Conservation (phyloP, 1,139 yeast species). For the Yamadazyma pseudoaaseri region DNA sequence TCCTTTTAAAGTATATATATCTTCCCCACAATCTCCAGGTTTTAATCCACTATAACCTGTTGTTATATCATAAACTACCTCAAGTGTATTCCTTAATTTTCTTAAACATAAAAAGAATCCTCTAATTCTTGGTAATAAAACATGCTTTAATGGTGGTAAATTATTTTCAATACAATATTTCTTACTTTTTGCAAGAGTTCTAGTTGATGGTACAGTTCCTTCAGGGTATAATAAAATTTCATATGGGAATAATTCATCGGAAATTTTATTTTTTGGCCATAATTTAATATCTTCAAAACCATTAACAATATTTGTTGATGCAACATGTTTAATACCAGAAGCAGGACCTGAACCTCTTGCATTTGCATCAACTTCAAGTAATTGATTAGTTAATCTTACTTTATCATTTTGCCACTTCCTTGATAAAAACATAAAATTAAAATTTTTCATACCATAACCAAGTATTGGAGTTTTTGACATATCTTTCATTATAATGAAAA, state of each 20-base stretch:
- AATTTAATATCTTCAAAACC: constrained; percentile 18
- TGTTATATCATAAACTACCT: constrained; percentile 78
- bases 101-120: constrained; percentile 73
- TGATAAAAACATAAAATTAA: constrained; percentile 73
- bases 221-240: constrained; percentile 81
- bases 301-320: constrained; percentile 21
- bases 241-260: constrained; percentile 43
- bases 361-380: constrained; percentile 55
- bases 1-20: constrained; percentile 61
- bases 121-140: constrained; percentile 75
- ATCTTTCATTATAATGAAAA: constrained; percentile 78
- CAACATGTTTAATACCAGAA: constrained; percentile 39
- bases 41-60: constrained; percentile 74
- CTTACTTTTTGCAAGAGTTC: constrained; percentile 59
- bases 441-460: constrained; percentile 87
- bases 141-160: constrained; percentile 52
- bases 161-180: constrained; percentile 55
- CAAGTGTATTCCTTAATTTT: constrained; percentile 57
- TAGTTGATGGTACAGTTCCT: constrained; percentile 81
- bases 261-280: constrained; percentile 40
- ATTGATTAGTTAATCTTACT: constrained; percentile 52
- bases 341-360: constrained; percentile 54
- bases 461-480: constrained; percentile 69
- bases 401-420: constrained; percentile 86
- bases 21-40: constrained; percentile 72